Base-by-base conservation (phyloP, 352 stramenopile genomes). In the Globisporangium echinulatum region DNA sequence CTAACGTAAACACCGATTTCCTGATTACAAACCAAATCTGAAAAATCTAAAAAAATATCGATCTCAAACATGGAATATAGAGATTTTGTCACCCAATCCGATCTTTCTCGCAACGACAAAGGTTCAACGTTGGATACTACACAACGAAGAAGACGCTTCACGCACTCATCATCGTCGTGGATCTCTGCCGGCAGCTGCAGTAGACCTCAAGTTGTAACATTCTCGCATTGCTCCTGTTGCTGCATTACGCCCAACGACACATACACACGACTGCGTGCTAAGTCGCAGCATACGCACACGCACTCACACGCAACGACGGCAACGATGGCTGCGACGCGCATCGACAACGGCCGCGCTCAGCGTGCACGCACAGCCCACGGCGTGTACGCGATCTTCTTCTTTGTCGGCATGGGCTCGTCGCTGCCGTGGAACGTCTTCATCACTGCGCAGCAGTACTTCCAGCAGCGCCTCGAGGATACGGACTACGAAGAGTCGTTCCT, bases 341-440 rank as follows among this genome's bases (percentile, higher is more conserved):
- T 9, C 14, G 44, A 44, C 17, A 54, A 42, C 25, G 48, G 36
- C 43, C 54, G 39, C 3, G 13, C 10, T 36, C 63, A 63, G 43
- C 55, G 61, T 37, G 56, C 67, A 37, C 62, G 68, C 48, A 72
- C 72, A 8, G 74, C 74, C n/a, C 64, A 66, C 39, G 14, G 64
- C 36, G 78, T 87, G 59, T 90, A 85, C 67, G 63, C 53, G 49
- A 85, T 90, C 64, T 84, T 94, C 66, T 90, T 94, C 61, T 67
- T 92, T 55, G 72, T 86, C 46, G 85, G 85, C 69, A 68, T 94
- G 58, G 83, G 77, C 7, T 84, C 78, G 11, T 84, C 80, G 33
- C 73, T 94, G 47, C 83, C 85, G 48, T 94, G 82, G 82, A 94
- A 94, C 51, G 82, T 93, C 19, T 94, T 94, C 61, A 88, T 94